These are phyloP conservation scores for Phytophthora citrophthora DNA, from an alignment of 352 stramenopile species.

Conservation along the genomic window DNA sequence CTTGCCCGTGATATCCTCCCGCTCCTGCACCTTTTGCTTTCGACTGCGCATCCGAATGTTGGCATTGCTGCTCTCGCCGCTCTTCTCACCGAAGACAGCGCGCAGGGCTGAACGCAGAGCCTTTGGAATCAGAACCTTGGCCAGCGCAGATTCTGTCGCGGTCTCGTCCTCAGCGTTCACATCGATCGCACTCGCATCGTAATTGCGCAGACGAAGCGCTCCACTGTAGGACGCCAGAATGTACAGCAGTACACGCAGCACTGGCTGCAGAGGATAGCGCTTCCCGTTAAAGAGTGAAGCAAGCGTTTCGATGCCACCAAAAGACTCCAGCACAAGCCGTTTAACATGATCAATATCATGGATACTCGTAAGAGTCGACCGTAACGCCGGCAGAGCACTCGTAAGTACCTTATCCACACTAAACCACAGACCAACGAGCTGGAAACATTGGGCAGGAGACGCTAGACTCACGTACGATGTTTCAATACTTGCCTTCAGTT, in stretches of 20 bases:
- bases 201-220: slow-evolving; percentile 44
- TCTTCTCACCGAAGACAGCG: slow-evolving; percentile 49
- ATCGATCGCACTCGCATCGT: slow-evolving; percentile 61
- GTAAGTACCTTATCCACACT: slow-evolving; percentile 56
- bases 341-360: slow-evolving; percentile 52
- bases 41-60: slow-evolving; percentile 52
- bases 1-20: slow-evolving; percentile 57
- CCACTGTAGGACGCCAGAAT: slow-evolving; percentile 58
- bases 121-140: slow-evolving; percentile 67
- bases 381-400: slow-evolving; percentile 43
- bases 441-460: slow-evolving; percentile 50
- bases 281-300: slow-evolving; percentile 70
- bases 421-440: slow-evolving; percentile 59
- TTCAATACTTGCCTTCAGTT: slow-evolving; percentile 62
- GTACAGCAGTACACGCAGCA: slow-evolving; percentile 68
- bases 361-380: slow-evolving; percentile 49
- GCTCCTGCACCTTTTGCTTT: slow-evolving; percentile 59
- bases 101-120: slow-evolving; percentile 67
- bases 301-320: slow-evolving; percentile 63
- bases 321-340: slow-evolving; percentile 62
- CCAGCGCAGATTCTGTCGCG: slow-evolving; percentile 71
- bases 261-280: slow-evolving; percentile 52
- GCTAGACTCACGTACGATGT: slow-evolving; percentile 58
- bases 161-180: slow-evolving; percentile 84
- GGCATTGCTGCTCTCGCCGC: slow-evolving; percentile 11